Evolutionary conservation across 768 basidiomycete species (phyloP).

Genomic region (Strobilomyces dryophilus): DNA sequence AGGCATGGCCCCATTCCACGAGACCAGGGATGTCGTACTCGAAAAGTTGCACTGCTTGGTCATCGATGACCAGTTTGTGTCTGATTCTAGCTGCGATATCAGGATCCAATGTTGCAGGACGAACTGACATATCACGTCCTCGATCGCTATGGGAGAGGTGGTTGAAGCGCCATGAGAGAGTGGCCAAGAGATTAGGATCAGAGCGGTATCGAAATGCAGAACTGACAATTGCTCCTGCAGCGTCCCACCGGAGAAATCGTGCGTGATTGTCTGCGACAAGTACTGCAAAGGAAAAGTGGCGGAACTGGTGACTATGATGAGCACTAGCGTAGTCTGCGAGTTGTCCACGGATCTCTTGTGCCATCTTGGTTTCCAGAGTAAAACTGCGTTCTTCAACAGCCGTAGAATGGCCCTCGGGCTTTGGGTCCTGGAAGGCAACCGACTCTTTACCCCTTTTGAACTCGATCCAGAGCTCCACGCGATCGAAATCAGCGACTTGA

Average conservation of each 20-base stretch:
- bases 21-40: not conserved
- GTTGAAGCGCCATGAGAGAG: not conserved
- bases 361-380: too few species aligned
- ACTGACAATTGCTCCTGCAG: not conserved
- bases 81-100: not conserved
- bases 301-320: conserved; percentile 25
- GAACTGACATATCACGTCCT: not conserved
- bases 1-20: not conserved
- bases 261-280: conserved; percentile 22
- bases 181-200: not conserved
- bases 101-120: not conserved
- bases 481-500: too few species aligned
- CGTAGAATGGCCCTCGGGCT: too few species aligned
- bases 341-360: conserved; percentile 15
- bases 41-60: not conserved
- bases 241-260: conserved; percentile 35
- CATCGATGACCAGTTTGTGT: not conserved
- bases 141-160: not conserved
- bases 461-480: too few species aligned
- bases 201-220: not conserved
- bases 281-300: conserved; percentile 29
- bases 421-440: not conserved
- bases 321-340: conserved; percentile 24
- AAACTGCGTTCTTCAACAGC: too few species aligned
- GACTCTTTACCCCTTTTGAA: too few species aligned